Evolutionary conservation across 495 filamentous ascomycete species (phyloP).

Genomic region (Rhizodiscina lignyota): DNA sequence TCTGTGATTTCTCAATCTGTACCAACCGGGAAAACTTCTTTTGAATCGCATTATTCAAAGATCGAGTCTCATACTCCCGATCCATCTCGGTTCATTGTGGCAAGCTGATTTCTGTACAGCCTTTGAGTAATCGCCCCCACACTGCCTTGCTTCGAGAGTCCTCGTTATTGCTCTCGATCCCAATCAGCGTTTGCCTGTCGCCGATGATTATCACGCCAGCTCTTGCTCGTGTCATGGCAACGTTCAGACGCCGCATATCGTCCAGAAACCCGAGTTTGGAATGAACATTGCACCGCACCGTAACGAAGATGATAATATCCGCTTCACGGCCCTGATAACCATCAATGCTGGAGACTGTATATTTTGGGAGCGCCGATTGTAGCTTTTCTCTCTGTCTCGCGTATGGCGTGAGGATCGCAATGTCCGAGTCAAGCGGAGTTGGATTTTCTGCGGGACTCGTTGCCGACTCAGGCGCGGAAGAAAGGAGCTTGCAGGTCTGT

Average conservation of each 20-base stretch:
- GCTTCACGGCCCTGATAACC: constrained; percentile 35
- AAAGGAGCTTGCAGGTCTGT: no score
- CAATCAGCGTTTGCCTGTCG: constrained; percentile 20
- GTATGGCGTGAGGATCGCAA: constrained; percentile 32
- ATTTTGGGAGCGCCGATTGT: constrained; percentile 12
- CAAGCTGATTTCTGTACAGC: constrained; percentile 1
- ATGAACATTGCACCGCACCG: constrained; percentile 29
- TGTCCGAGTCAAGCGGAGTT: no score
- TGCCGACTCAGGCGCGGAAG: no score
- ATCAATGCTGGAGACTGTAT: constrained; percentile 29
- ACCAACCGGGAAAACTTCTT: no score
- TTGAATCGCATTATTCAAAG: no score
- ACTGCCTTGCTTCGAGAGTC: constrained; percentile 8
- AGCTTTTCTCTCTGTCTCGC: constrained; percentile 25
- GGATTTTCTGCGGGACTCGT: no score
- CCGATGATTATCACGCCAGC: constrained; percentile 30
- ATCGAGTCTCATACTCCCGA: no score
- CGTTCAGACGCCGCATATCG: constrained; percentile 32
- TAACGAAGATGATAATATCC: constrained; percentile 33
- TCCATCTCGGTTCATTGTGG: no score
- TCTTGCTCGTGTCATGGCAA: constrained; percentile 31
- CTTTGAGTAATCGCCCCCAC: constrained; percentile 5
- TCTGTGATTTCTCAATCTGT: no score
- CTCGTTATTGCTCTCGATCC: constrained; percentile 4
- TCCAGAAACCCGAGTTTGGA: constrained; percentile 33